phyloP scores from a whole-genome alignment of 225 moss, liverwort and hornwort species.

The Pleurozium schreberi region DNA sequence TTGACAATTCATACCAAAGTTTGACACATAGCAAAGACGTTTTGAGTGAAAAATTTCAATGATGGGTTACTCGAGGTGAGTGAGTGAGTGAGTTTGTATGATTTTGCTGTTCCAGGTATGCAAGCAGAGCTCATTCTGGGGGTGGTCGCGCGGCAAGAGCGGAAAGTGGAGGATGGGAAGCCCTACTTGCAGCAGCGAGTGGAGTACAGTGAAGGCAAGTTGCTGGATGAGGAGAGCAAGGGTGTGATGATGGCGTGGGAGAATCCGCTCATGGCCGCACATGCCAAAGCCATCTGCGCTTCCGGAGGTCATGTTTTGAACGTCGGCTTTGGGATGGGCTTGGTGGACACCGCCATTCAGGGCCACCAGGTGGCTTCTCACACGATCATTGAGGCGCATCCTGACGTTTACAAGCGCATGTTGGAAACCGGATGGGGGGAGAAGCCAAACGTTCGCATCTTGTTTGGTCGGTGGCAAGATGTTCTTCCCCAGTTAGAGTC shows the following conservation, averaged over 20 bases:
- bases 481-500: slow-evolving; percentile 61
- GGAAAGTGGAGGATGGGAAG: slow-evolving; percentile 24
- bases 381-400: slow-evolving; percentile 97
- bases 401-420: slow-evolving; percentile 85
- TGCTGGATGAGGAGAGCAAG: slow-evolving; percentile 84
- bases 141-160: slow-evolving; percentile 49
- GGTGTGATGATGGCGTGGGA: slow-evolving; percentile 99
- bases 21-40: neutral
- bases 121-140: slow-evolving; percentile 91
- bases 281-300: slow-evolving; percentile 80
- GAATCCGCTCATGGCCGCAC: slow-evolving; percentile 84
- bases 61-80: neutral
- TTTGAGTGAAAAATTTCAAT: neutral
- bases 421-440: slow-evolving; percentile 83
- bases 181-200: slow-evolving; percentile 87
- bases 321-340: slow-evolving; percentile 95
- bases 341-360: slow-evolving; percentile 90
- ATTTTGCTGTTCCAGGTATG: slow-evolving; percentile 30
- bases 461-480: slow-evolving; percentile 97
- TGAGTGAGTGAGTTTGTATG: neutral
- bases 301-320: slow-evolving; percentile 81
- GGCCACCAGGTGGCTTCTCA: slow-evolving; percentile 48
- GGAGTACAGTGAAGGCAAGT: slow-evolving; percentile 71
- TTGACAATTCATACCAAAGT: neutral
- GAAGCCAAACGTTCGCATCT: slow-evolving; percentile 60